phyloP scores from a whole-genome alignment of 768 basidiomycete species.

The Rhizopogon vulgaris region DNA sequence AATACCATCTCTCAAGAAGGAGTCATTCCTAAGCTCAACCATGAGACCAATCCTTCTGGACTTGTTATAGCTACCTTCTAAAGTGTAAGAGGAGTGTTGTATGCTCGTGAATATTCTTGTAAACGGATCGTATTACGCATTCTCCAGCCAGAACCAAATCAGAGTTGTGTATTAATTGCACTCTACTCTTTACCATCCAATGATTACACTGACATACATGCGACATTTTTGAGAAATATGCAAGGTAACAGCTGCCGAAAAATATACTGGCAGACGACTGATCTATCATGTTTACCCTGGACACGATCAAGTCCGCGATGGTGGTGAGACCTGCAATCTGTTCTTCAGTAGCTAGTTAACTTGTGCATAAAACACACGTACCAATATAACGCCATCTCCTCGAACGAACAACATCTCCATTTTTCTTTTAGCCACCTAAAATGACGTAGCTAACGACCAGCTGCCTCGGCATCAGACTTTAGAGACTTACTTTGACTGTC shows the following conservation, averaged over 20 bases:
- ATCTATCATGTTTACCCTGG: background rate
- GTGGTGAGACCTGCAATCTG: constrained; percentile 64
- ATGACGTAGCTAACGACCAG: background rate
- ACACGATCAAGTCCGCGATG: constrained; percentile 56
- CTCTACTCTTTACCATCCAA: constrained; percentile 3
- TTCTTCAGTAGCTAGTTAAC: constrained; percentile 5
- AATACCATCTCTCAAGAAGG: background rate
- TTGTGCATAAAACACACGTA: constrained; percentile 30
- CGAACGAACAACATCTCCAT: constrained; percentile 98
- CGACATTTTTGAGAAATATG: constrained; percentile 1
- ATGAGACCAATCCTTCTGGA: constrained; percentile 2
- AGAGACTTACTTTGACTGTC: constrained; percentile 54
- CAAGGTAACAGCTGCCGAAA: constrained; percentile 21
- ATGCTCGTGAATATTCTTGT: background rate
- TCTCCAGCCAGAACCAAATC: background rate
- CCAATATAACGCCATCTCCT: constrained; percentile 95
- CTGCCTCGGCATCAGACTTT: background rate
- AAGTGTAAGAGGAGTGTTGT: background rate
- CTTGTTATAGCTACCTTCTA: background rate
- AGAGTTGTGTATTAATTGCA: background rate
- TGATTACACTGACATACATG: background rate
- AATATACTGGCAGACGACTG: constrained; percentile 25
- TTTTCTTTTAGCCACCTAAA: constrained; percentile 84
- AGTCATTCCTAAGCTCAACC: background rate
- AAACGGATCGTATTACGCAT: background rate